These are phyloP conservation scores for Strobilomyces confusus DNA, from an alignment of 768 basidiomycete genomes.

Conservation along the genomic window DNA sequence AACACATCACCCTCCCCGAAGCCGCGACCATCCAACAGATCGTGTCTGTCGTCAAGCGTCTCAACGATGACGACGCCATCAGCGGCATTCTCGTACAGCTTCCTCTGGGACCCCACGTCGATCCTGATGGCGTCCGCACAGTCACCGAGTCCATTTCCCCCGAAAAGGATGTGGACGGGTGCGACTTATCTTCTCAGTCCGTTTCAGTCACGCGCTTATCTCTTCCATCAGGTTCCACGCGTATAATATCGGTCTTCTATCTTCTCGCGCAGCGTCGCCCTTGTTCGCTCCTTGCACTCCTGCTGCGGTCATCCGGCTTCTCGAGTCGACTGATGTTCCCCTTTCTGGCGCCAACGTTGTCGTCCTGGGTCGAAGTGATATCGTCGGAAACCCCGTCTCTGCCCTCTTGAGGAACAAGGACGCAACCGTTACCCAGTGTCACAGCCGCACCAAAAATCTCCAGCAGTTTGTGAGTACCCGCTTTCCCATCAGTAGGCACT, in stretches of 20 bases:
- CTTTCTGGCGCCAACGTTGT: slow-evolving; percentile 81
- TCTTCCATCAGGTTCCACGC: slow-evolving; percentile 77
- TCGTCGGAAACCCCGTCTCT: slow-evolving; percentile 93
- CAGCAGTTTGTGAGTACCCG: slow-evolving; percentile 60
- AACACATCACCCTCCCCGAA: slow-evolving; percentile 71
- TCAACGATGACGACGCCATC: slow-evolving; percentile 78
- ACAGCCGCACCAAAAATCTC: slow-evolving; percentile 83
- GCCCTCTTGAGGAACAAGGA: slow-evolving; percentile 86
- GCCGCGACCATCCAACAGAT: slow-evolving; percentile 71
- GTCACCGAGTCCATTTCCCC: slow-evolving; percentile 95
- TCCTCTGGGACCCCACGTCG: slow-evolving; percentile 82
- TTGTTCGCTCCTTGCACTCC: slow-evolving; percentile 96
- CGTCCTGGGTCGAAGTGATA: slow-evolving; percentile 95
- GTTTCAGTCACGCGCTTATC: slow-evolving; percentile 3
- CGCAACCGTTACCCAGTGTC: slow-evolving; percentile 97
- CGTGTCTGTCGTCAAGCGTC: slow-evolving; percentile 68
- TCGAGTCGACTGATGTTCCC: slow-evolving; percentile 80
- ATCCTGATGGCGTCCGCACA: slow-evolving; percentile 74
- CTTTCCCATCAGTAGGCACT: slow-evolving; percentile 7
- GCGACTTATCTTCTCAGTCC: slow-evolving; percentile 22
- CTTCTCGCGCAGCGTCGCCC: slow-evolving; percentile 84
- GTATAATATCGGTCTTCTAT: slow-evolving; percentile 94
- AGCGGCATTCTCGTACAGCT: slow-evolving; percentile 95
- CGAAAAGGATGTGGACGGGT: slow-evolving; percentile 97
- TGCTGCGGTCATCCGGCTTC: slow-evolving; percentile 82